Evolutionary conservation across 2,329 filamentous ascomycete genomes (phyloP).

Genomic region (Akanthomyces dipterigenus): DNA sequence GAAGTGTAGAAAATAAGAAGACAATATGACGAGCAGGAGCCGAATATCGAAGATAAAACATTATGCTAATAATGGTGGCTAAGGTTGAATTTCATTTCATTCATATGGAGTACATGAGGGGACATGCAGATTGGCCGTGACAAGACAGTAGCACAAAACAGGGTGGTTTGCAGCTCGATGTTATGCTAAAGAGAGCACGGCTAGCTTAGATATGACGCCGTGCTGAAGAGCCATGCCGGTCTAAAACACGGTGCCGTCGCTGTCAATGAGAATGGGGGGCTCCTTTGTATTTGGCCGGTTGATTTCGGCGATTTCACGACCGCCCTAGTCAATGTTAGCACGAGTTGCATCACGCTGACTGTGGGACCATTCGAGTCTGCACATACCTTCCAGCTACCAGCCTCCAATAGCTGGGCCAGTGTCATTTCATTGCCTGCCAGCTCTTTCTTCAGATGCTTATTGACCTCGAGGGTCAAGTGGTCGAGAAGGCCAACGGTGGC

Average conservation of each 20-base stretch:
- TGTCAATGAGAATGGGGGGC: slow-evolving; percentile 91
- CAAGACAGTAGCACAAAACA: not conserved
- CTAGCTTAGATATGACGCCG: not conserved
- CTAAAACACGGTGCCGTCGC: slow-evolving; percentile 93
- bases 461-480: slow-evolving; percentile 43
- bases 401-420: slow-evolving; percentile 85
- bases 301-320: slow-evolving; percentile 91
- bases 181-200: not conserved
- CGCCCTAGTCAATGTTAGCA: slow-evolving; percentile 50
- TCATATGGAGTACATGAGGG: not conserved
- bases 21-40: not conserved
- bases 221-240: not conserved
- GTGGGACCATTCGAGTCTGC: not conserved
- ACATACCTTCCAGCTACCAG: slow-evolving; percentile 90
- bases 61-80: not conserved
- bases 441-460: slow-evolving; percentile 56
- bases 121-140: no score
- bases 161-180: no score
- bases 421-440: slow-evolving; percentile 66
- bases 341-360: not conserved
- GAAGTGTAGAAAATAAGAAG: not conserved
- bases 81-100: not conserved
- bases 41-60: not conserved
- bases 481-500: slow-evolving; percentile 56
- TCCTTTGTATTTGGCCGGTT: slow-evolving; percentile 94